Conservation (phyloP, 148 eudicot species). For the Silene uniflora region DNA sequence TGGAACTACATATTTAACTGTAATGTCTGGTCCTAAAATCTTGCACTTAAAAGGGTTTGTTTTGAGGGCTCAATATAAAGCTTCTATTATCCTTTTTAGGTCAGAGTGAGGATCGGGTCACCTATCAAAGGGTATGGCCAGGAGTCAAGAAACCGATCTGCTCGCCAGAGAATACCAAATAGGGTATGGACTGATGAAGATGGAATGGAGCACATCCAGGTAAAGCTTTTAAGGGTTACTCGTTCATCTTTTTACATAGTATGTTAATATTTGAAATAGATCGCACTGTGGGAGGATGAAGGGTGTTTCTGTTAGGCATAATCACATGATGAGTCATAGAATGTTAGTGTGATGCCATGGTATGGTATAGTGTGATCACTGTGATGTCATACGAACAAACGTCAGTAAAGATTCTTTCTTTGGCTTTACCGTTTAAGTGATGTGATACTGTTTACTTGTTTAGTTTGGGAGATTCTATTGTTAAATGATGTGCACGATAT, state of each 20-base stretch:
- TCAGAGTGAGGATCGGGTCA: conserved; percentile 75
- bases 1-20: not conserved
- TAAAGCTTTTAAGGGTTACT: conserved; percentile 18
- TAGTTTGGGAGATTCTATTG: not conserved
- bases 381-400: not conserved
- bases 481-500: not conserved
- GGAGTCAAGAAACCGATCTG: conserved; percentile 86
- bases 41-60: not conserved
- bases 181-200: conserved; percentile 80
- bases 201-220: conserved; percentile 86
- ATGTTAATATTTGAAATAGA: not conserved
- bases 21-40: not conserved
- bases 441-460: not conserved
- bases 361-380: not conserved
- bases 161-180: conserved; percentile 75
- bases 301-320: not conserved
- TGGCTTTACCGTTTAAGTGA: not conserved
- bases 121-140: conserved; percentile 90
- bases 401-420: not conserved
- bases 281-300: not conserved
- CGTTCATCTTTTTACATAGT: not conserved
- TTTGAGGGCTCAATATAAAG: not conserved
- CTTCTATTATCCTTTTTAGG: conserved; percentile 35
- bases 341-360: not conserved
- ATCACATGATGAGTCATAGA: not conserved